Base-by-base conservation (phyloP, 805 yeast species). In the Metschnikowia koreensis region DNA sequence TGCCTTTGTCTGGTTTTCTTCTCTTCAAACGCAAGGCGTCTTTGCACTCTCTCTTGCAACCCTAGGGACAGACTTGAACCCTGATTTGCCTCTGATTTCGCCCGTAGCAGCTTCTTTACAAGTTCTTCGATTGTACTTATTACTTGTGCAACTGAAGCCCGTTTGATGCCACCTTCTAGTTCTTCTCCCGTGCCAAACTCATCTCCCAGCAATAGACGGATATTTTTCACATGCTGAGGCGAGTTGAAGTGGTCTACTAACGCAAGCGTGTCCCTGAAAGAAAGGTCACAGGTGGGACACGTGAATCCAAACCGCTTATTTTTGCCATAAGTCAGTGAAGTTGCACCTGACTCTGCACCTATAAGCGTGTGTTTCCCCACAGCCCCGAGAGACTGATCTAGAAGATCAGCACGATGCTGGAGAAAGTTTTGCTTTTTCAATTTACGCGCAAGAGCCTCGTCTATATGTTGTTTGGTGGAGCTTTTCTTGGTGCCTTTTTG, bases 181-280 rank as follows among this genome's bases (percentile, higher is more conserved):
- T 54, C 44, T 40, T 63, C 66, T 1, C 48, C 51, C 4, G 42
- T 45, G 6, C 50, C 59, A 4, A 28, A 48, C 4, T 50, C 45
- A 2, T 45, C 50, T 12, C 56, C 63, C 7, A 54, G 60, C n/a
- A 52, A 47, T 34, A 48, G 46, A 76, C 5, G 69, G 64, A 38
- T 77, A 62, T 56, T 58, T 16, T 46, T 22, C 27, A 53, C 53
- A 67, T 87, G 98, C 54, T 79, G 84, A 36, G 83, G 83, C 37
- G 90, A 82, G 62, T 89, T 90, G 62, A 89, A 72, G 70, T 94
- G 98, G 63, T 92, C 96, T 3, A 89, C 76, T 64, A 84, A 83
- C 55, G 90, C 87, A 58, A 90, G 70, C 51, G 87, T 86, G 65
- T 94, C 97, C 62, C 90, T 84, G 69, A 82, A 93, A 1, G 93